Percentiles rank a stretch among this genome's conserved stretches.
Conservation (phyloP, 1,139 yeast species). For the Nematodospora anomalae region DNA sequence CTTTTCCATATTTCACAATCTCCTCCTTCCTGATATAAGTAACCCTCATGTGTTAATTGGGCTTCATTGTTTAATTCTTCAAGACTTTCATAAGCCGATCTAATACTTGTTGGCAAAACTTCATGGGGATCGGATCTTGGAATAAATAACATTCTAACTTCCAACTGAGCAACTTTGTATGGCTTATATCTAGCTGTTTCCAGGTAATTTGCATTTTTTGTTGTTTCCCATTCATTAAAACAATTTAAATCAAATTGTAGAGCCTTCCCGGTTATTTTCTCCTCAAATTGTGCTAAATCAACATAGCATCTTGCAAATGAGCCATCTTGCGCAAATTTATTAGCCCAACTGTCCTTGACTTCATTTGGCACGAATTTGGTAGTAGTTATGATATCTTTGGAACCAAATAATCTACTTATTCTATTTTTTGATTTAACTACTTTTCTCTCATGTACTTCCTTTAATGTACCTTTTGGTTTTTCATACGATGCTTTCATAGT, state of each 20-base stretch:
- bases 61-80: constrained; percentile 46
- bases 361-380: constrained; percentile 56
- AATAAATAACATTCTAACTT: constrained; percentile 71
- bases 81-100: constrained; percentile 54
- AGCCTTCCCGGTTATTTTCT: constrained; percentile 53
- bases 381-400: constrained; percentile 50
- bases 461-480: constrained; percentile 53
- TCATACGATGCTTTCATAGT: constrained; percentile 70
- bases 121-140: constrained; percentile 60
- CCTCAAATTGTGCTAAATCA: constrained; percentile 59
- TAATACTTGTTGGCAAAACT: constrained; percentile 64
- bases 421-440: constrained; percentile 47
- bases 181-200: constrained; percentile 42
- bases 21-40: constrained; percentile 76
- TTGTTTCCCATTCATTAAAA: constrained; percentile 79
- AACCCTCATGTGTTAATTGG: constrained; percentile 52
- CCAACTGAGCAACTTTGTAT: constrained; percentile 64
- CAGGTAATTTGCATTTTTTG: constrained; percentile 17
- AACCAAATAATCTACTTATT: constrained; percentile 49
- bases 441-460: constrained; percentile 57
- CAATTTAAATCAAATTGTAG: constrained; percentile 58
- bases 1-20: constrained; percentile 65
- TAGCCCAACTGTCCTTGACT: constrained; percentile 54
- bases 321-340: constrained; percentile 75
- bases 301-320: constrained; percentile 80